Evolutionary conservation across 192 early-diverging fungal genomes (phyloP), one percentile per base, ranked within the genome.

Genomic region (Backusella mclennaniae): DNA sequence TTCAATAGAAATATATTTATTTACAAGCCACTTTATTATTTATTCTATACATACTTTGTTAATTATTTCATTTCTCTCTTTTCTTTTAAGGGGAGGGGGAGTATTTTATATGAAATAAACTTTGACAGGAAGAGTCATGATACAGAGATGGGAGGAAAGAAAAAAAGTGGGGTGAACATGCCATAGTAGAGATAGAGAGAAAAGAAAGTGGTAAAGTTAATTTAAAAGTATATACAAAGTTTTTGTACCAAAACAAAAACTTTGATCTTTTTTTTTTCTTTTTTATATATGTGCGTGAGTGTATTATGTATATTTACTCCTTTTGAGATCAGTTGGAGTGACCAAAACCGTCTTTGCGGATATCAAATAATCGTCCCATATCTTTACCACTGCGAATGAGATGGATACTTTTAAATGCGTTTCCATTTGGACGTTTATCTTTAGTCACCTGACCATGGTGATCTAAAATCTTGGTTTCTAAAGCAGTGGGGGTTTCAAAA

Each of bases 381-480:
- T 84, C 83, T 46, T 81, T 76, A 9, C 75, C 77, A 39, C 67
- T 39, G 36, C 83, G 41, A 35, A 79, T 52, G 19, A 84, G 49
- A n/a, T 78, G 78, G 36, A 84, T 76, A 36, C 80, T 84, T 76
- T 84, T 84, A 41, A 85, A 85, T 0, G 84, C 84, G 69, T 85
- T 85, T 17, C 84, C 84, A 77, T 85, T 84, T 12, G 84, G 84
- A n/a, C 84, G 82, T 49, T 73, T 83, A 66, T 79, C 71, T 73
- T 77, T 80, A 8, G 79, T 69, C n/a, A 85, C 76, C 41, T 76
- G 38, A 23, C 84, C 84, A 70, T 84, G 77, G 15, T 81, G 73
- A 67, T 85, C 82, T 9, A 85, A 52, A 23, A 85, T 79, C 46
- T 85, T 81, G 6, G 82, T 81, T 49, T 85, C 84, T 21, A 85